Base-by-base conservation (phyloP, 2,329 filamentous ascomycete genomes). In the Aspergillus sp. region DNA sequence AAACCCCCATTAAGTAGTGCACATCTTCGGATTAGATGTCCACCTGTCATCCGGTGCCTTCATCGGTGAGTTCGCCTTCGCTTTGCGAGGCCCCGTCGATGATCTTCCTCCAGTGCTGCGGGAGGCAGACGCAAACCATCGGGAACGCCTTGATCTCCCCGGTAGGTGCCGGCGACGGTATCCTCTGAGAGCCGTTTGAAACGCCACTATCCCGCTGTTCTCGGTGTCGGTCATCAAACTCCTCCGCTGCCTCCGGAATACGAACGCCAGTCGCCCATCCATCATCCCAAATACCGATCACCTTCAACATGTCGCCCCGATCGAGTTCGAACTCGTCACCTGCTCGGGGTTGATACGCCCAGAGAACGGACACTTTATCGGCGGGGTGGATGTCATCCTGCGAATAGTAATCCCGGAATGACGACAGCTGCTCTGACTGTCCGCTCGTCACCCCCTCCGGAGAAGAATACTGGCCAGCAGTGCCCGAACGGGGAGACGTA, bases 331-430 rank as follows among this genome's bases (percentile, higher is more conserved):
- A 96, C 55, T 98, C 91, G 51, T 98, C 91, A 17, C 79, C 77
- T 4, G 91, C 91, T 20, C 91, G 82, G 20, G 91, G 89, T 49
- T 94, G 86, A 59, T 98, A 98, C 2, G 91, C 89, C 91, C 91
- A 98, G 10, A 98, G 72, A 2, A 86, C 85, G 10, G 91, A 76
- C 26, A 98, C 89, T 37, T 82, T 81, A 51, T 96, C 88, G 35
- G 84, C 82, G 0, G 89, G 83, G 49, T 89, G 85, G 36, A 98
- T 94, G 49, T 96, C 88, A 49, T 96, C 91, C 48, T 89, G 81
- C 2, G 89, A 96, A 56, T 98, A 98, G 61, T 98, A 98, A 59
- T 98, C 91, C 55, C 94, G 94, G 75, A 98, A 98, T 54, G 86
- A 94, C 3, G 84, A 80, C 33, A 98, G 67, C 58, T 96, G 91